phyloP scores from a whole-genome alignment of 169 alveolate species.

The Plasmodium berghei region DNA sequence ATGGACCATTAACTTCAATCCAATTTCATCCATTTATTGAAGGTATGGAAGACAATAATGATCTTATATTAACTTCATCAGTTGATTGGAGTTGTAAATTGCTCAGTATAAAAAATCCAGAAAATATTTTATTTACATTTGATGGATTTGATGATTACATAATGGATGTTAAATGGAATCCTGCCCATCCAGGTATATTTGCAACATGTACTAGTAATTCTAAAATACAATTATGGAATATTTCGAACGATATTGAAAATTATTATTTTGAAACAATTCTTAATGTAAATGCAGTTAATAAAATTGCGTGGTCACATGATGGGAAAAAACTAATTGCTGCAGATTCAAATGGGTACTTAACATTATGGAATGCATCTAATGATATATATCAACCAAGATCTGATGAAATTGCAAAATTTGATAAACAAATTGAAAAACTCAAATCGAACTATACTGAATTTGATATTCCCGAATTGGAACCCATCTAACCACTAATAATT shows the following conservation, averaged over 20 bases:
- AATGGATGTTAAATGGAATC: conserved; percentile 90
- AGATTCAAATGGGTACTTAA: conserved; percentile 37
- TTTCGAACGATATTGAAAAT: conserved; percentile 42
- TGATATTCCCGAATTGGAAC: neutral
- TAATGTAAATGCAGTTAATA: conserved; percentile 33
- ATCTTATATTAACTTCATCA: conserved; percentile 86
- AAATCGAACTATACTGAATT: conserved; percentile 4
- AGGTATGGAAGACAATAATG: conserved; percentile 79
- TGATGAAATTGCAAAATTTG: conserved; percentile 53
- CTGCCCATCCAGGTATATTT: conserved; percentile 60
- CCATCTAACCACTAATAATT: neutral
- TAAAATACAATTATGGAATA: conserved; percentile 40
- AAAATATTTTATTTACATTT: conserved; percentile 80
- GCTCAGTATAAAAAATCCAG: conserved; percentile 84
- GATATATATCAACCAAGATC: conserved; percentile 68
- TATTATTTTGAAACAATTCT: conserved; percentile 40
- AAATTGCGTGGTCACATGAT: conserved; percentile 74
- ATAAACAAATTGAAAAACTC: conserved; percentile 9
- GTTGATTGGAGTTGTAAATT: conserved; percentile 91
- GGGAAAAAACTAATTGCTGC: conserved; percentile 68
- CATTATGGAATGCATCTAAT: conserved; percentile 62
- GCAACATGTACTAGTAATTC: conserved; percentile 70
- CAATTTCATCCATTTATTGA: conserved; percentile 83
- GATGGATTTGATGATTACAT: conserved; percentile 87
- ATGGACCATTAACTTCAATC: conserved; percentile 85